Evolutionary conservation across 139 green algal genomes (phyloP).

Genomic region (Micromonas pusilla): DNA sequence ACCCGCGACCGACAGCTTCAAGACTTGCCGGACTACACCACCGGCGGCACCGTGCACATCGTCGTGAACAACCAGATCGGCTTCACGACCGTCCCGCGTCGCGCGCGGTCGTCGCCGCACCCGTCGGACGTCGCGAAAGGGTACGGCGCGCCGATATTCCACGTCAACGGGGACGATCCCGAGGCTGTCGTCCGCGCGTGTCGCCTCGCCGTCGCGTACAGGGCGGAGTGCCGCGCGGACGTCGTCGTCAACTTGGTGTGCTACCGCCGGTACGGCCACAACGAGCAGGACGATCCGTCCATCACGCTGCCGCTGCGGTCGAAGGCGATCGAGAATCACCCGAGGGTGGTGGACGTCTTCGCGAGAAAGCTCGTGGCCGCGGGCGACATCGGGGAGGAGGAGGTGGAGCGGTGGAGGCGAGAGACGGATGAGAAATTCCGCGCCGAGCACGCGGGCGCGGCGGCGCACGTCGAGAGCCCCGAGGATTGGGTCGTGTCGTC

Average conservation of each 20-base stretch:
- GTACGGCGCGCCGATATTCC: constrained; percentile 48
- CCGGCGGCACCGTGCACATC: constrained; percentile 67
- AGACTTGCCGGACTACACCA: constrained; percentile 56
- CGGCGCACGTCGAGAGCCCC: neutral
- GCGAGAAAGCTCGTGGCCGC: constrained; percentile 58
- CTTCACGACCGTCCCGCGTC: constrained; percentile 66
- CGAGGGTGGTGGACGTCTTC: constrained; percentile 66
- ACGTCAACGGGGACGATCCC: constrained; percentile 74
- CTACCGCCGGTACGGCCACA: constrained; percentile 82
- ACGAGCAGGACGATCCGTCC: constrained; percentile 91
- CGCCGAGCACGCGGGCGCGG: neutral
- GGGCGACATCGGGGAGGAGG: constrained; percentile 52
- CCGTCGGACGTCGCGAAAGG: constrained; percentile 59
- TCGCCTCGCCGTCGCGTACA: constrained; percentile 15
- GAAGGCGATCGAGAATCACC: constrained; percentile 51
- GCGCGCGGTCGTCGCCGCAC: constrained; percentile 54
- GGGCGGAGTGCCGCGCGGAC: constrained; percentile 66
- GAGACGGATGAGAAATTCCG: neutral
- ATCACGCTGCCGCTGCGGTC: constrained; percentile 98
- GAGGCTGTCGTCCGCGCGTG: constrained; percentile 35
- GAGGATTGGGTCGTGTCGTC: neutral
- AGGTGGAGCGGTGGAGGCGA: constrained; percentile 47
- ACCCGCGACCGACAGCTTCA: too few relatives aligned
- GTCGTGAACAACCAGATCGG: constrained; percentile 83
- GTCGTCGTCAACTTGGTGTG: constrained; percentile 93